Conservation (phyloP, 495 filamentous ascomycete genomes). For the Hypoxylon intermedium region DNA sequence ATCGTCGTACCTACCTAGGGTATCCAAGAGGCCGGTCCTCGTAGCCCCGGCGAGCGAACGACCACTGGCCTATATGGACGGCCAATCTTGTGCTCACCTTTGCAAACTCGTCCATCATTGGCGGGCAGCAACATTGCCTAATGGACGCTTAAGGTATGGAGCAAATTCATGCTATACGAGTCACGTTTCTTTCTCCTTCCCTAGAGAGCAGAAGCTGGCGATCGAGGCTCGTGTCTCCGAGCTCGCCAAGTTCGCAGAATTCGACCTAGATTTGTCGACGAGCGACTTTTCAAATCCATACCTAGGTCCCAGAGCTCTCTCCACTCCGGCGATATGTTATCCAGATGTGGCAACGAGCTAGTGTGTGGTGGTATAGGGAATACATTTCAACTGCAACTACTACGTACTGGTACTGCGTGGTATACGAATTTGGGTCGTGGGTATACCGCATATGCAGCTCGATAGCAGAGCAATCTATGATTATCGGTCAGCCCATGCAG, state of each 20-base stretch:
- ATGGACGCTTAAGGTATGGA: conserved; percentile 23
- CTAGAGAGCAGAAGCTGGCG: conserved; percentile 22
- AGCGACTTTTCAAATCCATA: conserved; percentile 21
- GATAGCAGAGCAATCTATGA: conserved; percentile 42
- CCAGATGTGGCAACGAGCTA: conserved; percentile 34
- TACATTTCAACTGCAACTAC: conserved; percentile 22
- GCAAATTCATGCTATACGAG: conserved; percentile 26
- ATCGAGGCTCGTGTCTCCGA: conserved; percentile 18
- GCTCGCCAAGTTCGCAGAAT: conserved; percentile 26
- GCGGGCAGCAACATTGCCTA: conserved; percentile 13
- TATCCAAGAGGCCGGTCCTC: conserved; percentile 14
- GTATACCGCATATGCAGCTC: conserved; percentile 37
- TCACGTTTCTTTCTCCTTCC: conserved; percentile 19
- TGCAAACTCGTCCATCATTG: conserved; percentile 15
- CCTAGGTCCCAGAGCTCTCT: conserved; percentile 1
- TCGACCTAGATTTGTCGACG: conserved; percentile 26
- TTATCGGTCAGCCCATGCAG: conserved; percentile 43
- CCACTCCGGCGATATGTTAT: conserved; percentile 34
- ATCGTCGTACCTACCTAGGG: conserved; percentile 13
- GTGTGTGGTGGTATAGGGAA: conserved; percentile 1
- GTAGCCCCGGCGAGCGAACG: conserved; percentile 19
- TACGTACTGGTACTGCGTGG: conserved; percentile 27
- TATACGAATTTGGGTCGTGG: conserved; percentile 34
- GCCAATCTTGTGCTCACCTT: conserved; percentile 29
- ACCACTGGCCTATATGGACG: conserved; percentile 23